Percentiles rank a stretch among this genome's conserved stretches.
Conservation (phyloP, 768 basidiomycete species). For the Grammothele lineata region DNA sequence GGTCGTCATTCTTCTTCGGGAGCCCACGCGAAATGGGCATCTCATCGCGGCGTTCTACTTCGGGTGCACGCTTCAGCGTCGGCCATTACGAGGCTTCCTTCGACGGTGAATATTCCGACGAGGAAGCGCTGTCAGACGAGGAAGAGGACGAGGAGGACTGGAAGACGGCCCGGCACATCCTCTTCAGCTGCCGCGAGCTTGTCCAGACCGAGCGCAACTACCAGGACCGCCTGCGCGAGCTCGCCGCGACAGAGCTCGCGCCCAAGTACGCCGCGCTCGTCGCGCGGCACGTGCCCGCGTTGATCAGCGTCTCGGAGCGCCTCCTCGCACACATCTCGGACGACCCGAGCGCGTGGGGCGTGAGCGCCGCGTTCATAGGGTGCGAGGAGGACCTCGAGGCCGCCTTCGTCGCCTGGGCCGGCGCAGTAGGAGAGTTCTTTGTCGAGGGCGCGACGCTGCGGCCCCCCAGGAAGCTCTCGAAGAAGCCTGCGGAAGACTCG, state of each 20-base stretch:
- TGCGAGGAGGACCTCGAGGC: conserved; percentile 48
- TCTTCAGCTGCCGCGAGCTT: conserved; percentile 46
- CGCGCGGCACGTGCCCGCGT: conserved; percentile 44
- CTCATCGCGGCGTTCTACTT: conserved; percentile 1
- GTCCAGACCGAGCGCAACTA: conserved; percentile 45
- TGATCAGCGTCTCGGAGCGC: conserved; percentile 46
- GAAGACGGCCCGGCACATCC: conserved; percentile 35
- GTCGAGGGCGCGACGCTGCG: conserved; percentile 12
- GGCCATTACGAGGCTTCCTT: conserved; percentile 7
- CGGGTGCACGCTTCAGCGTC: conserved; percentile 14
- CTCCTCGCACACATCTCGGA: conserved; percentile 49
- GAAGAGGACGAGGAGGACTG: conserved; percentile 28
- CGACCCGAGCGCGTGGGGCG: conserved; percentile 64
- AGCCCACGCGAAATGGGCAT: conserved; percentile 16
- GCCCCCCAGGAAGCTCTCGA: conserved; percentile 12
- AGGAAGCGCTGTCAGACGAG: conserved; percentile 15
- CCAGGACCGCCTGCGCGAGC: conserved; percentile 32
- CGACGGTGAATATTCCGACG: conserved; percentile 17
- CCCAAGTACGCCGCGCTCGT: conserved; percentile 49
- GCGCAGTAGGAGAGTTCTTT: conserved; percentile 44
- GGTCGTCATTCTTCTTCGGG: conserved; percentile 15
- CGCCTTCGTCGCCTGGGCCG: conserved; percentile 55
- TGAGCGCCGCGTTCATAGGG: conserved; percentile 55
- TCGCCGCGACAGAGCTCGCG: conserved; percentile 35
- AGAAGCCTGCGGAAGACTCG: conserved; percentile 6